phyloP scores from a whole-genome alignment of 805 yeast species.

The Monosporozyma unispora region DNA sequence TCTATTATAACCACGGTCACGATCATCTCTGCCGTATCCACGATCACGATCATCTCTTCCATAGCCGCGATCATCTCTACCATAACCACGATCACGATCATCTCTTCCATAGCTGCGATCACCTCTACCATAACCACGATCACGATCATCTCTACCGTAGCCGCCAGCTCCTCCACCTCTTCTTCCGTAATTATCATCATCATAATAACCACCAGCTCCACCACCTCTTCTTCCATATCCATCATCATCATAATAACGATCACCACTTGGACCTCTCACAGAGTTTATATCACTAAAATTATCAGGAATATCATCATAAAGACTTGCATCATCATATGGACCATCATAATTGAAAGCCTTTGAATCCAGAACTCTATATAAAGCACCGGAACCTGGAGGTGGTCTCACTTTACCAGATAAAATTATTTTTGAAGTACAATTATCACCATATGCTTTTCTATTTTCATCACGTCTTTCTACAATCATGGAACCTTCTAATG shows the following conservation, averaged over 20 bases:
- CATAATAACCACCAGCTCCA: conserved; percentile 12
- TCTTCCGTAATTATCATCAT: conserved; percentile 5
- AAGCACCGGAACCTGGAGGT: conserved; percentile 81
- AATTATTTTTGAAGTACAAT: conserved; percentile 76
- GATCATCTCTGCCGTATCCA: background rate
- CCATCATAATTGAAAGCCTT: conserved; percentile 54
- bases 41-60: background rate
- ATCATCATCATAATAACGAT: conserved; percentile 7
- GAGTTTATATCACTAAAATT: conserved; percentile 25
- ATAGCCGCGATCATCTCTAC: background rate
- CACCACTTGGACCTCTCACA: background rate
- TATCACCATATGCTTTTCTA: conserved; percentile 83
- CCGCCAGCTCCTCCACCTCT: conserved; percentile 1
- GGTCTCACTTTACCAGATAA: conserved; percentile 79
- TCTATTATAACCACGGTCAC: background rate
- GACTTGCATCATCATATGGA: conserved; percentile 47
- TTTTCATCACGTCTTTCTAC: conserved; percentile 96
- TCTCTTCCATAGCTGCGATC: conserved; percentile 8
- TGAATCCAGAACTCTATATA: conserved; percentile 77
- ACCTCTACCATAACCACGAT: background rate
- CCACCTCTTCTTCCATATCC: conserved; percentile 19
- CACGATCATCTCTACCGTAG: conserved; percentile 1
- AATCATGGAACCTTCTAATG: conserved; percentile 94
- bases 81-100: conserved; percentile 13
- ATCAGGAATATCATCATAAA: conserved; percentile 48